These are phyloP conservation scores for Zygosaccharomyces sapae DNA, from an alignment of 1,139 yeast species.

Conservation along the genomic window DNA sequence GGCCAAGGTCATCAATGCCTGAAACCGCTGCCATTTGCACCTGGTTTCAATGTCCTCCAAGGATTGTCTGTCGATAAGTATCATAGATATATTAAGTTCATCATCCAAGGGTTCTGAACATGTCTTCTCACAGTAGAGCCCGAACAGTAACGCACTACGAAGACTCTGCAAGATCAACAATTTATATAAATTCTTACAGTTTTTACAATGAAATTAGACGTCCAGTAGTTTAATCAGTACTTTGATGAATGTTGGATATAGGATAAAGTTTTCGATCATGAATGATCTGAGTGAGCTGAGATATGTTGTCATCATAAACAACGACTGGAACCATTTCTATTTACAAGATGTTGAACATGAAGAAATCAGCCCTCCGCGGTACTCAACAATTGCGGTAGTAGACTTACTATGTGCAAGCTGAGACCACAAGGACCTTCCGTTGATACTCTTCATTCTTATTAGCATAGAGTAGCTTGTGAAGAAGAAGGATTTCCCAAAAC, in stretches of 20 bases:
- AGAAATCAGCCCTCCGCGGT: background rate
- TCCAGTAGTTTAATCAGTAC: constrained; percentile 18
- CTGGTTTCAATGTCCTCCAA: background rate
- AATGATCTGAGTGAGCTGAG: constrained; percentile 40
- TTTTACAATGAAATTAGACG: background rate
- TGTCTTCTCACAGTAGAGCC: background rate
- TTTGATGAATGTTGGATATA: constrained; percentile 39
- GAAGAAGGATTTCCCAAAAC: background rate
- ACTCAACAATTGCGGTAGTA: background rate
- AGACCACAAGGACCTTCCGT: background rate
- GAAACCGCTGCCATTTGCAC: constrained; percentile 1
- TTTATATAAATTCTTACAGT: background rate
- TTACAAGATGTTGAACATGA: background rate
- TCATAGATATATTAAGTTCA: too few relatives aligned
- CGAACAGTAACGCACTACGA: background rate
- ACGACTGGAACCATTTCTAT: constrained; percentile 3
- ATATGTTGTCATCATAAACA: constrained; percentile 36
- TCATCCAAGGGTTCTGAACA: too few relatives aligned
- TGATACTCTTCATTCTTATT: background rate
- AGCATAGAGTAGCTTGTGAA: background rate
- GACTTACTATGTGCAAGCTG: constrained; percentile 1
- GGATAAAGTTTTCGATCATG: constrained; percentile 34
- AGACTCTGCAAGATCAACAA: background rate
- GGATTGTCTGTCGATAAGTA: too few relatives aligned
- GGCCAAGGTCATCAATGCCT: background rate